Evolutionary conservation across 2,329 filamentous ascomycete species (phyloP).

Genomic region (Orbilia blumenaviensis): DNA sequence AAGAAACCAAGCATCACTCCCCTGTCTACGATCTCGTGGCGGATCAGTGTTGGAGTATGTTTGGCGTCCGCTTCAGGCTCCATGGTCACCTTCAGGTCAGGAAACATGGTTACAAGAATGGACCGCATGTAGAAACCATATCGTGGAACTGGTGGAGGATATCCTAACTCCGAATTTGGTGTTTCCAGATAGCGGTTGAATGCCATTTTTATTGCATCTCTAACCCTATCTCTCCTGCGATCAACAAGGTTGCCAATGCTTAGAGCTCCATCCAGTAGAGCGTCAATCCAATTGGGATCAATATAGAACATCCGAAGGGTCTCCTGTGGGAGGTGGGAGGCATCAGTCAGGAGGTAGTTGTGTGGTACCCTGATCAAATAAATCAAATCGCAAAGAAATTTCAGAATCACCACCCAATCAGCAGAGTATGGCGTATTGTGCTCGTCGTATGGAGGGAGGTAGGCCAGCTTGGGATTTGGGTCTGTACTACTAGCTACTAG

Average conservation of each 20-base stretch:
- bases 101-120: slow-evolving; percentile 60
- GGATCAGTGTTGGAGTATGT: slow-evolving; percentile 56
- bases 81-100: slow-evolving; percentile 60
- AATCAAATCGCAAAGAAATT: slow-evolving; percentile 61
- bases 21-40: slow-evolving; percentile 59
- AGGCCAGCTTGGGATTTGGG: slow-evolving; percentile 38
- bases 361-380: slow-evolving; percentile 61
- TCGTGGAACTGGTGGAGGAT: slow-evolving; percentile 59
- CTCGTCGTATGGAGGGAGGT: slow-evolving; percentile 59
- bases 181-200: slow-evolving; percentile 59
- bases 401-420: slow-evolving; percentile 61
- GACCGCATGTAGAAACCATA: slow-evolving; percentile 63
- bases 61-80: not conserved
- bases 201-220: slow-evolving; percentile 58
- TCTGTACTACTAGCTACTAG: slow-evolving; percentile 19
- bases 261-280: slow-evolving; percentile 63
- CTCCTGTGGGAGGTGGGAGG: slow-evolving; percentile 60
- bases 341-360: slow-evolving; percentile 63
- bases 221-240: slow-evolving; percentile 57
- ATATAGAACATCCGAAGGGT: slow-evolving; percentile 64
- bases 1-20: slow-evolving; percentile 60
- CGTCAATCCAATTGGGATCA: slow-evolving; percentile 63
- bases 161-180: slow-evolving; percentile 20
- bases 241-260: slow-evolving; percentile 62
- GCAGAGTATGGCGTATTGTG: slow-evolving; percentile 58